Evolutionary conservation across 768 basidiomycete species (phyloP).

Genomic region (Hysterangium stoloniferum): DNA sequence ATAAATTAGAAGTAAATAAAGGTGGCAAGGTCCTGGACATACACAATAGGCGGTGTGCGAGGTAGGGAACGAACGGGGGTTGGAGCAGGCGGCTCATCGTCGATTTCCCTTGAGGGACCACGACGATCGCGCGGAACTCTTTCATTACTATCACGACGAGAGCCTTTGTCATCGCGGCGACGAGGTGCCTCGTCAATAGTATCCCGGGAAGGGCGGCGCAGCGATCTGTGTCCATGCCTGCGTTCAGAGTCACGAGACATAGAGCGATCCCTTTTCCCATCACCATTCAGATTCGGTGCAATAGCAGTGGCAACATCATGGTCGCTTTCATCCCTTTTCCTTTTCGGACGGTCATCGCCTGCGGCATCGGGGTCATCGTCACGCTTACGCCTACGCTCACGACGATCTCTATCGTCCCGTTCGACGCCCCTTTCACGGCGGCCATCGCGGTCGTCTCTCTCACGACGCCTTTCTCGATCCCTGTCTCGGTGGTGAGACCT

Average conservation of each 20-base stretch:
- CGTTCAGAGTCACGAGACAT: slow-evolving; percentile 44
- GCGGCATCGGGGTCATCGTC: slow-evolving; percentile 48
- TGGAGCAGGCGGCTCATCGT: slow-evolving; percentile 12
- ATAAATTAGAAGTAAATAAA: slow-evolving; percentile 10
- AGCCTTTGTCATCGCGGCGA: slow-evolving; percentile 34
- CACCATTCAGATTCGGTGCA: slow-evolving; percentile 34
- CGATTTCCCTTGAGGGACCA: background rate
- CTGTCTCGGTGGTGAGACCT: slow-evolving; percentile 27
- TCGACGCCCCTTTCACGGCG: slow-evolving; percentile 38
- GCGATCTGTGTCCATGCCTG: slow-evolving; percentile 39
- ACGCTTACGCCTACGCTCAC: slow-evolving; percentile 57
- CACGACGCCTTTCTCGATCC: slow-evolving; percentile 38
- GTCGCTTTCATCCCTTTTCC: slow-evolving; percentile 53
- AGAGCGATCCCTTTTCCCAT: slow-evolving; percentile 41
- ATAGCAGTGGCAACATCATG: slow-evolving; percentile 36
- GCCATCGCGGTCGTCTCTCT: slow-evolving; percentile 32
- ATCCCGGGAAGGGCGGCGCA: slow-evolving; percentile 46
- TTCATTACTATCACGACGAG: slow-evolving; percentile 28
- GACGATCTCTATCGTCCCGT: slow-evolving; percentile 42
- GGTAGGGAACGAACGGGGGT: slow-evolving; percentile 25
- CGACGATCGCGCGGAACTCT: slow-evolving; percentile 11
- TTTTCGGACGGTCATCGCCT: slow-evolving; percentile 57
- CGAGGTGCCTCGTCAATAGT: slow-evolving; percentile 51
- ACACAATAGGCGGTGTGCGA: slow-evolving; percentile 39
- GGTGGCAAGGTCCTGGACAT: slow-evolving; percentile 14